Base-by-base conservation (phyloP, 805 yeast genomes). In the Yamadazyma ubonensis region DNA sequence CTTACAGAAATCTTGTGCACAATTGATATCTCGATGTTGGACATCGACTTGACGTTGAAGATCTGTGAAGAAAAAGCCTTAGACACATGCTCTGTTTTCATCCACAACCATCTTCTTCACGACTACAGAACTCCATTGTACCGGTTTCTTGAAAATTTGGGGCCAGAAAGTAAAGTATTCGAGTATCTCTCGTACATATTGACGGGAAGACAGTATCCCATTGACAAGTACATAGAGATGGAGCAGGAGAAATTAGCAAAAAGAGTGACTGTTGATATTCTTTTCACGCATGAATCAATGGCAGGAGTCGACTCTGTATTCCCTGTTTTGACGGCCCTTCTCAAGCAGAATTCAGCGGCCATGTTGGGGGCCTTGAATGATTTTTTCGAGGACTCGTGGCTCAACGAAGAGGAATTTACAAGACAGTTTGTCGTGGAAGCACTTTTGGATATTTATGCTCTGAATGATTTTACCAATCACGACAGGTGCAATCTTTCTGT, bases 201-300 rank as follows among this genome's bases (percentile, higher is more conserved):
- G 19, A 82, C 91, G 0, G 95, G 95, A 0, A 67, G 93, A 40
- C 83, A 81, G 43, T 91, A 81, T 55, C 97, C 97, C 0, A 79
- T 84, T 1, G 85, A 84, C 32, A 59, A 65, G 20, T 57, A 59
- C 14, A 67, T 83, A 16, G 64, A 57, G 3, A 59, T 55, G 6
- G 54, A 48, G 3, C 48, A 55, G 4, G 60, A 59, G n/a, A 41
- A 52, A 1, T 43, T 54, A 3, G 79, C 82, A 0, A 83, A 84
- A 50, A 43, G 66, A 17, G 59, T 67, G 10, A 50, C 86, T 0
- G 82, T 82, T 44, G 70, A 71, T 37, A 61, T 79, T 7, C 52
- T 87, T 4, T 82, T 89, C 29, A 26, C 22, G 6, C 34, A 36
- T 17, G 34, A 22, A 10, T 33, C 12, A 28, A 11, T 10, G 26